phyloP scores from a whole-genome alignment of 1,284 basidiomycete genomes.

The Puccinia polysora region DNA sequence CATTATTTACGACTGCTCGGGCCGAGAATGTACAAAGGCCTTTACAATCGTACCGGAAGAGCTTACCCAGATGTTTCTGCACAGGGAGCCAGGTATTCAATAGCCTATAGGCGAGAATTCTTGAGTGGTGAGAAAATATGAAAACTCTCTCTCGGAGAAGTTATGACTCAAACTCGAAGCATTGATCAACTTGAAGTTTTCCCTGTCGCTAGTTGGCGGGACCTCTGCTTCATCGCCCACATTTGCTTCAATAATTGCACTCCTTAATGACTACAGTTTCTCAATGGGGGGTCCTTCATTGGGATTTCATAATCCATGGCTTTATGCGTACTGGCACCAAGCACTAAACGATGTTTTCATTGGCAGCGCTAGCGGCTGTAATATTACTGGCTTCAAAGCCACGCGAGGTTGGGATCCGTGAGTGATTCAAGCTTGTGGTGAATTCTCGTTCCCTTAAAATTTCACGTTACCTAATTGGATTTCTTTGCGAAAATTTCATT shows the following conservation, averaged over 20 bases:
- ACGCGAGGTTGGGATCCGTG: constrained; percentile 42
- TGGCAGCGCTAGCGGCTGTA: constrained; percentile 53
- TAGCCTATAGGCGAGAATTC: constrained; percentile 43
- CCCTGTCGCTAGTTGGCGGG: constrained; percentile 55
- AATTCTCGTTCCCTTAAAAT: too few species aligned
- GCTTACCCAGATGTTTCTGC: constrained; percentile 52
- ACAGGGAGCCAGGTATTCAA: constrained; percentile 48
- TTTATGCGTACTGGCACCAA: constrained; percentile 53
- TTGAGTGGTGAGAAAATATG: constrained; percentile 42
- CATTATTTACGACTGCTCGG: constrained; percentile 48
- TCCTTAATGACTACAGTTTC: constrained; percentile 61
- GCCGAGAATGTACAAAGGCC: constrained; percentile 45
- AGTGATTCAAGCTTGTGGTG: constrained; percentile 20
- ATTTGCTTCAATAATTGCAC: constrained; percentile 58
- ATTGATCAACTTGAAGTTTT: neutral
- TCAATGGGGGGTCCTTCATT: constrained; percentile 55
- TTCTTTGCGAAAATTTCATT: neutral
- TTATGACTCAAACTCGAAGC: too few species aligned
- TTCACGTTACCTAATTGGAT: neutral
- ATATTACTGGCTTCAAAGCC: constrained; percentile 28
- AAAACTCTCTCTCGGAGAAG: neutral
- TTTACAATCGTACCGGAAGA: constrained; percentile 50
- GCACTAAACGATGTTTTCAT: constrained; percentile 58
- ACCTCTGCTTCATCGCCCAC: constrained; percentile 61
- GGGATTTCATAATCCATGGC: constrained; percentile 59